phyloP scores from a whole-genome alignment of 352 stramenopile species.

The Globisporangium paroecandrum region DNA sequence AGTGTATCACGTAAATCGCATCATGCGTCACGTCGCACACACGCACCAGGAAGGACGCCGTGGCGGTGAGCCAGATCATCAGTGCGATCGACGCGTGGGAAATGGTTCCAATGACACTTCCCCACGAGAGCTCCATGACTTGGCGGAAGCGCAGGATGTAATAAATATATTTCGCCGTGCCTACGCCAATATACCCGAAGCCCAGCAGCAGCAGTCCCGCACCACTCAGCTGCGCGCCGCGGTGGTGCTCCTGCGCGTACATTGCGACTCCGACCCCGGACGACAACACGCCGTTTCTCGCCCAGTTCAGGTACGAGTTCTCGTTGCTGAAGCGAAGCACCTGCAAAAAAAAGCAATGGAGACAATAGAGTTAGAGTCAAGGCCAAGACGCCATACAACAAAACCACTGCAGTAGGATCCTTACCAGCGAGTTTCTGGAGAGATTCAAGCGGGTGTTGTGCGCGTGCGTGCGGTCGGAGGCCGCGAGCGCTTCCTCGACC shows the following conservation, averaged over 20 bases:
- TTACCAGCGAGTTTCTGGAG: constrained; percentile 33
- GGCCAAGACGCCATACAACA: neutral
- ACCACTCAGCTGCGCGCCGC: constrained; percentile 76
- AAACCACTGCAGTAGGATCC: no score
- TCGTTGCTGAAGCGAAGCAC: constrained; percentile 84
- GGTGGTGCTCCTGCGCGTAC: constrained; percentile 87
- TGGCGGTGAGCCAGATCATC: constrained; percentile 82
- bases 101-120: constrained; percentile 78
- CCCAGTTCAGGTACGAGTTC: constrained; percentile 88
- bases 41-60: constrained; percentile 79
- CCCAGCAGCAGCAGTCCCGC: constrained; percentile 74
- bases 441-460: constrained; percentile 30
- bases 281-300: constrained; percentile 78
- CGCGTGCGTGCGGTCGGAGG: constrained; percentile 32
- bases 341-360: constrained; percentile 22
- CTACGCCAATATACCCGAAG: constrained; percentile 87
- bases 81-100: constrained; percentile 78
- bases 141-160: constrained; percentile 87
- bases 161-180: constrained; percentile 88
- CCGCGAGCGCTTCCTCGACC: constrained; percentile 22
- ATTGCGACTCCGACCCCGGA: constrained; percentile 82
- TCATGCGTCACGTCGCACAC: neutral
- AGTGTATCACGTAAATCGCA: neutral
- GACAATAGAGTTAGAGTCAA: neutral
- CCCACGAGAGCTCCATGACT: constrained; percentile 84